These are phyloP conservation scores for Nothophoma quercina DNA, from an alignment of 2,329 filamentous ascomycete species.

Conservation along the genomic window DNA sequence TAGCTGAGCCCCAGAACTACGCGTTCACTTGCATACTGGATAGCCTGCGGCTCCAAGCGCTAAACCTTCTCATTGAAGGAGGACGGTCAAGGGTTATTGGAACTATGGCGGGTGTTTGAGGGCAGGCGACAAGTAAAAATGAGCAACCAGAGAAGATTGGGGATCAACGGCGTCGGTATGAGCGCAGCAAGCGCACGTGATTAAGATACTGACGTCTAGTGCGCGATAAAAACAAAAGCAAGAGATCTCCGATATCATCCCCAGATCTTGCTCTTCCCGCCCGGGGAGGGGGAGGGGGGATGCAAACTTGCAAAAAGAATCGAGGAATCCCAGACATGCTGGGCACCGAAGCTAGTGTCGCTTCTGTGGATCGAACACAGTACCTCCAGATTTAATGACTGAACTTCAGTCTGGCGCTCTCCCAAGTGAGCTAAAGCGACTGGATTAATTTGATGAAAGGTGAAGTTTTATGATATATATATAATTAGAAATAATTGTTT, in stretches of 20 bases:
- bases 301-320: slow-evolving; percentile 20
- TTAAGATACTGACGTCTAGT: too few species aligned
- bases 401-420: slow-evolving; percentile 44
- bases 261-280: not conserved
- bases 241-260: not conserved
- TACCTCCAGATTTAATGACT: slow-evolving; percentile 42
- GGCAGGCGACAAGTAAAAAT: too few species aligned
- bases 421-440: slow-evolving; percentile 44
- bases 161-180: too few species aligned
- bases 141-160: too few species aligned
- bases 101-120: too few species aligned
- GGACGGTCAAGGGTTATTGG: too few species aligned
- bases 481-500: not conserved
- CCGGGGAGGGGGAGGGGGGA: not conserved
- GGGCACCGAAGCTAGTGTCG: slow-evolving; percentile 29
- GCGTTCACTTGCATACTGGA: too few species aligned
- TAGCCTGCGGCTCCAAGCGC: too few species aligned
- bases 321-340: slow-evolving; percentile 10
- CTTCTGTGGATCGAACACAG: slow-evolving; percentile 43
- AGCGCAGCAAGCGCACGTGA: too few species aligned
- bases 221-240: too few species aligned
- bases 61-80: too few species aligned
- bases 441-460: slow-evolving; percentile 18
- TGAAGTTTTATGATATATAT: not conserved
- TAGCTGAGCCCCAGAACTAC: too few species aligned